Evolutionary conservation across 1,284 basidiomycete species (phyloP), one percentile per base, ranked within the genome.

Genomic region (Polyporus tsugae): DNA sequence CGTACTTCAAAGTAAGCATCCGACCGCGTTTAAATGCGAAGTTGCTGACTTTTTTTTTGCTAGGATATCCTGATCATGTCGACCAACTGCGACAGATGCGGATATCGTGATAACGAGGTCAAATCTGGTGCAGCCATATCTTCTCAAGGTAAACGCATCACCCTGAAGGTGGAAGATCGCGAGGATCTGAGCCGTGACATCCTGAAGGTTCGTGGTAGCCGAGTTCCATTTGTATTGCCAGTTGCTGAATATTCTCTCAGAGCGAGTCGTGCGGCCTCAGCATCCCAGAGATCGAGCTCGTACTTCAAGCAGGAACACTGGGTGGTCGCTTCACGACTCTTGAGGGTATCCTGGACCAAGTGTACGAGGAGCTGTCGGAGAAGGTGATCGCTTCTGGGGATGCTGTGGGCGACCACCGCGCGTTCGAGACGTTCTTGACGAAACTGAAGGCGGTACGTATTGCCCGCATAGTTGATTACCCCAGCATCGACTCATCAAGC

Each of bases 41-140:
- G 58, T 15, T 42, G 19, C 19, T 44, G 25, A 19, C 44, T 17
- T 17, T 15, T 17, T 17, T 15, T 29, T 19, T 41, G 11, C 6
- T 71, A 96, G 94, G 96, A 99, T 77, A 93, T 97, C 69, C 84
- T 99, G 71, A 97, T 99, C 82, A 99, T 99, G 97, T 98, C 97
- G 35, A 97, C 97, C 35, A 98, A 98, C 78, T 99, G 98, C 80
- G 95, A 95, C 65, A 82, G 84, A 65, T 99, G 97, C 80, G 97
- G 97, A 1, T 99, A 99, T 82, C 87, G 95, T 73, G 97, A 99
- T 82, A 99, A 98, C 78, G 97, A 99, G 82, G 94, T 99, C 77
- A 99, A 99, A 81, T 95, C 95, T 7, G 96, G 97, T 33, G 84
- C 92, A 1, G 96, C 96, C 0, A 95, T 99, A 66, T 93, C 95